Percentiles rank a stretch among this genome's conserved stretches.
Evolutionary conservation across 371 early-diverging fungal species (phyloP).

Genomic region (Zychaea mexicana): DNA sequence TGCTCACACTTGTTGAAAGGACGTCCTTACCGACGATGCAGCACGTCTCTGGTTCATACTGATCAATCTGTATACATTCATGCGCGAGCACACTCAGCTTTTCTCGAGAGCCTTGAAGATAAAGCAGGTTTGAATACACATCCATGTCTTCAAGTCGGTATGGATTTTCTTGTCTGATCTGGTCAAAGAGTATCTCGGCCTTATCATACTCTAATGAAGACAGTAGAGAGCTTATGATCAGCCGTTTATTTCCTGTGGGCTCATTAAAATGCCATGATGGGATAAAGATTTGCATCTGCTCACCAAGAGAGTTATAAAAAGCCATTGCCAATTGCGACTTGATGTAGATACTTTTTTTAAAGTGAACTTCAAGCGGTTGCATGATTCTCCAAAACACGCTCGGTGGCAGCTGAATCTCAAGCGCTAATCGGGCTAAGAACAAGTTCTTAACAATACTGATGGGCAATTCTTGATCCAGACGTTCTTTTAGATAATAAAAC

Average conservation of each 20-base stretch:
- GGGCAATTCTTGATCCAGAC: constrained; percentile 28
- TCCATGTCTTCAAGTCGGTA: constrained; percentile 86
- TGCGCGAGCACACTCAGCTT: constrained; percentile 84
- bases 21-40: constrained; percentile 66
- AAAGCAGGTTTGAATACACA: constrained; percentile 89
- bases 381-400: constrained; percentile 23
- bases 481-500: constrained; percentile 26
- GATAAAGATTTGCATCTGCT: neutral
- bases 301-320: constrained; percentile 43
- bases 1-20: neutral
- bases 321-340: constrained; percentile 61
- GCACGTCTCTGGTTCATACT: constrained; percentile 89
- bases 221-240: no score
- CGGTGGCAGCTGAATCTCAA: constrained; percentile 35
- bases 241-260: no score
- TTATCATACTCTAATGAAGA: constrained; percentile 79
- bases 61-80: constrained; percentile 72
- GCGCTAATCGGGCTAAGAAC: constrained; percentile 58
- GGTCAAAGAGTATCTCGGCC: constrained; percentile 71
- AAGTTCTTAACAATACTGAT: constrained; percentile 60
- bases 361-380: constrained; percentile 30
- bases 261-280: neutral
- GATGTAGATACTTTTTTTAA: constrained; percentile 65
- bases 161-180: constrained; percentile 67
- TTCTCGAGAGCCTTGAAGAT: constrained; percentile 69